phyloP scores from a whole-genome alignment of 1,284 basidiomycete species.

The Cryptococcus maquisensis region DNA sequence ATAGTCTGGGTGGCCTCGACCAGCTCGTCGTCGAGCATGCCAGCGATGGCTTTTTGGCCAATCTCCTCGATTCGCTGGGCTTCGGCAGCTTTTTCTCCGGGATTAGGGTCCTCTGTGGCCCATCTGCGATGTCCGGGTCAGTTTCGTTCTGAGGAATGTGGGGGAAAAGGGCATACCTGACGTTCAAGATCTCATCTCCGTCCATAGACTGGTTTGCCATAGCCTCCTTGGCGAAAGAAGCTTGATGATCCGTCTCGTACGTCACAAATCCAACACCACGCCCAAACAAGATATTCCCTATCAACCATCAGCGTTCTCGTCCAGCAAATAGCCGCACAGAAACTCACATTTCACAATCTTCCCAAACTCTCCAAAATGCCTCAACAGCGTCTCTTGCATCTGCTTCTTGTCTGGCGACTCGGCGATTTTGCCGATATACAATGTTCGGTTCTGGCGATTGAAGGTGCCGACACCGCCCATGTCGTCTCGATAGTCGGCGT shows the following conservation, averaged over 20 bases:
- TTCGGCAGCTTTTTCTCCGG: constrained; percentile 76
- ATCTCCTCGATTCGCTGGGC: constrained; percentile 72
- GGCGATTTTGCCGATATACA: constrained; percentile 91
- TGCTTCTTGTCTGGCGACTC: constrained; percentile 82
- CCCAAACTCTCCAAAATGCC: constrained; percentile 98
- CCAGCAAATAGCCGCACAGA: too few species aligned
- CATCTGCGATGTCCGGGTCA: constrained; percentile 51
- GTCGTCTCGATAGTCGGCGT: constrained; percentile 94
- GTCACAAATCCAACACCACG: constrained; percentile 97
- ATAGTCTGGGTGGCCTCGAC: constrained; percentile 79
- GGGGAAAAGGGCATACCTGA: constrained; percentile 56
- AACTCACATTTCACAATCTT: constrained; percentile 85
- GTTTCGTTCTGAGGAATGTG: not conserved
- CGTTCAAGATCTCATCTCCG: constrained; percentile 95
- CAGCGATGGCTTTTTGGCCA: constrained; percentile 73
- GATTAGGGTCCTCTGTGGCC: constrained; percentile 96
- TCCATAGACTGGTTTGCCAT: constrained; percentile 99
- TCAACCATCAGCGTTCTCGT: constrained; percentile 4
- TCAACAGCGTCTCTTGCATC: constrained; percentile 79
- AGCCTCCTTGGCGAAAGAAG: constrained; percentile 96
- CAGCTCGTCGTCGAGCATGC: constrained; percentile 65
- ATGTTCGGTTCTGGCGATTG: constrained; percentile 84
- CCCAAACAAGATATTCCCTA: constrained; percentile 86
- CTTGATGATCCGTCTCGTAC: constrained; percentile 77
- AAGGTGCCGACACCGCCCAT: constrained; percentile 99